Base-by-base conservation (phyloP, 1,284 basidiomycete genomes). In the Chalciporus sp. region DNA sequence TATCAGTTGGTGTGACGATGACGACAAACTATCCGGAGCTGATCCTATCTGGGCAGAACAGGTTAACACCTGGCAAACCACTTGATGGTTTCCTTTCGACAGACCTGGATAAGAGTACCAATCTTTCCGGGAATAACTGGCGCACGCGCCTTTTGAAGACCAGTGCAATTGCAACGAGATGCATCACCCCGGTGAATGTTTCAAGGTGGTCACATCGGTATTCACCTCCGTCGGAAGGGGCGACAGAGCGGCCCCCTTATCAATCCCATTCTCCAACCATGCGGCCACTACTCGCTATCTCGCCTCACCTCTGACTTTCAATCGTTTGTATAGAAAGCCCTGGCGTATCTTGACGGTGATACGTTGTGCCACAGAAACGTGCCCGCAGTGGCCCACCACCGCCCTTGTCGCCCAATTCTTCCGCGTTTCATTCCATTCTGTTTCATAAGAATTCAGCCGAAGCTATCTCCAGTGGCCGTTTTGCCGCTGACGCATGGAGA, bases 361-460 rank as follows among this genome's bases (percentile, higher is more conserved):
- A 63, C 19, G 45, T 67, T 19, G 55, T 63, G 17, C 62, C 63
- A 3, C 64, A 63, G 33, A 63, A 50, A 37, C 60, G 62, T 4
- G 48, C 39, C 17, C n/a, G 37, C 12, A 50, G 23, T 46, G 23
- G 23, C 23, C 6, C 3, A 23, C 31, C 45, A 20, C 35, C 20
- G 11, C n/a, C n/a, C 8, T 35, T 28, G 1, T 27, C 19, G 3
- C 20, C 26, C 26, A 12, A 29, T 5, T 42, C 40, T 9, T 23
- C 51, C 17, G 52, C 35, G 14, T 49, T 42, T 5, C 49, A 50
- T 0, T 58, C 56, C 31, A 29, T 54, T 20, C 64, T 51, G 4
- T 51, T 50, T 37, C 44, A 47, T 27, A 50, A 33, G 23, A 40
- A 48, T 3, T 23, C 23, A 23, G 23, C 23, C 23, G 23, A 6